Base-by-base conservation (phyloP, 805 yeast genomes). In the Saturnispora sanitii region DNA sequence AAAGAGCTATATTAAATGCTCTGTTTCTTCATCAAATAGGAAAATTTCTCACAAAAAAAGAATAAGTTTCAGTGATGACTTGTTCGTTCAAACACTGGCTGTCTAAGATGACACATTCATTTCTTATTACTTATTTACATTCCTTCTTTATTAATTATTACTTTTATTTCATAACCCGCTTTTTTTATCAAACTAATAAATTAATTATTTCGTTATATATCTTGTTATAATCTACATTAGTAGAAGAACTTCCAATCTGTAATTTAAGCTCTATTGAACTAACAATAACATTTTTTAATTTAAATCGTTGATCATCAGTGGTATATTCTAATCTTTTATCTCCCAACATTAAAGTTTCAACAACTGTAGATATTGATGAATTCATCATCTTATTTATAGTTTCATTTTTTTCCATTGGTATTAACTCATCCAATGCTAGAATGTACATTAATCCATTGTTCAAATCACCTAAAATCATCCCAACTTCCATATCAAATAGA, bases 61-160 rank as follows among this genome's bases (percentile, higher is more conserved):
- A 16, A 35, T 35, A 15, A 35, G 38, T 26, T 35, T 35, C 23
- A 26, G 31, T 18, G 38, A 35, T 4, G 31, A 23, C 13, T 35
- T 35, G 18, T 26, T 25, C 12, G 18, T 16, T 12, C 9, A 12
- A 11, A 6, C 18, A 15, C 18, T 4, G 31, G 31, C n/a, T n/a
- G n/a, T n/a, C n/a, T n/a, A n/a, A n/a, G n/a, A n/a, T n/a, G n/a
- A n/a, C n/a, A n/a, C n/a, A 8, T 15, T 15, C 31, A 8, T 28
- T 6, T 15, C 12, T 7, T 12, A 28, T 30, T 30, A 6, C 20
- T 6, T 30, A 8, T 8, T 18, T 30, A 8, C 4, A 11, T 30
- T 30, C 9, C 9, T 5, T 15, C 9, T 18, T 30, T 30, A 6
- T 13, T 28, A 25, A 8, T 25, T 12, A 8, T 28, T 6, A 6